Conservation (phyloP, 345 rosid species). For the Microthlaspi erraticum region DNA sequence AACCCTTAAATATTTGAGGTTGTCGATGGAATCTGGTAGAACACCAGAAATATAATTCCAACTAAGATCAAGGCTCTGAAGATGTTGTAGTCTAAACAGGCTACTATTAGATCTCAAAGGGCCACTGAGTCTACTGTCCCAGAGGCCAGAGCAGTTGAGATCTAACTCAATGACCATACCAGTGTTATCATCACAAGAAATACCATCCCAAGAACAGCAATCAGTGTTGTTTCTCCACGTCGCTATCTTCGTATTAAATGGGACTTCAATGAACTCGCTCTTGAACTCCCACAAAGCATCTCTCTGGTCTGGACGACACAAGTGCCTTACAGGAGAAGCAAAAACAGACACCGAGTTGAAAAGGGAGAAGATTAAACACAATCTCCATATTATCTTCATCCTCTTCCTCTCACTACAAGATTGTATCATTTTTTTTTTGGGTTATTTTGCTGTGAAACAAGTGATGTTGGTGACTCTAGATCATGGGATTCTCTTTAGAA, state of each 20-base stretch:
- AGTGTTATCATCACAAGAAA: constrained; percentile 9
- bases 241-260: neutral
- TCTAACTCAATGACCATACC: constrained; percentile 21
- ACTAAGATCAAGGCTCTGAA: neutral
- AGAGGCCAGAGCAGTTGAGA: no score
- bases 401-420: neutral
- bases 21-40: constrained; percentile 35
- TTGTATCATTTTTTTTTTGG: neutral
- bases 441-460: no score
- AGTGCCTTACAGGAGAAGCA: neutral
- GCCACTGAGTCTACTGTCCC: neutral
- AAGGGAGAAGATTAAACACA: neutral
- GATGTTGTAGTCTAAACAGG: neutral
- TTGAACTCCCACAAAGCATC: constrained; percentile 32
- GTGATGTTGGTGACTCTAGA: no score
- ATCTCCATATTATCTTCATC: constrained; percentile 11
- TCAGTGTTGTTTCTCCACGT: neutral
- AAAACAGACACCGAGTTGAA: neutral
- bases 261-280: neutral
- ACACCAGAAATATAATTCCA: neutral
- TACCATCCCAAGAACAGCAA: constrained; percentile 25
- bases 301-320: constrained; percentile 35
- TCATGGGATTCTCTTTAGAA: no score
- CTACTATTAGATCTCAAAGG: neutral
- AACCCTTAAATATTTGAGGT: neutral